Conservation (phyloP, 2,329 filamentous ascomycete species). For the Hypoxylon sp. region DNA sequence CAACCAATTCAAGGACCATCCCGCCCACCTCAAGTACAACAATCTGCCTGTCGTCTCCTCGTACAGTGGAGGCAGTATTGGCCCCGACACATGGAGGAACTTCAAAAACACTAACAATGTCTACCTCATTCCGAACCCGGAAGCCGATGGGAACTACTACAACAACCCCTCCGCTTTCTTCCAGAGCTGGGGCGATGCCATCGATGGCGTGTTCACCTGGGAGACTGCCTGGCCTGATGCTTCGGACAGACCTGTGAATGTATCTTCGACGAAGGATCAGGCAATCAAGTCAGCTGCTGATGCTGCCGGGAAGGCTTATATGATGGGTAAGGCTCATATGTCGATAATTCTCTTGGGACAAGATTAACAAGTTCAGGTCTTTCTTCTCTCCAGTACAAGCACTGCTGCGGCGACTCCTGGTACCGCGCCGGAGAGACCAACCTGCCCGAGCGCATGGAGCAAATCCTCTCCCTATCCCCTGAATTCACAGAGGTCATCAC, state of each 20-base stretch:
- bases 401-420: constrained; percentile 52
- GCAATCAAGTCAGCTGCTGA: constrained; percentile 46
- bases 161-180: constrained; percentile 49
- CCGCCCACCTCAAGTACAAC: constrained; percentile 53
- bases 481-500: constrained; percentile 56
- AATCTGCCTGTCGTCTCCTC: constrained; percentile 54
- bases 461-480: constrained; percentile 55
- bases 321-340: constrained; percentile 50
- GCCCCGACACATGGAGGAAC: constrained; percentile 48
- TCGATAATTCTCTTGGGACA: neutral
- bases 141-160: constrained; percentile 54
- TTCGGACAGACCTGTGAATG: constrained; percentile 48
- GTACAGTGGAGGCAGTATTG: constrained; percentile 49
- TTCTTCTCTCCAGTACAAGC: constrained; percentile 54
- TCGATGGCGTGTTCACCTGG: constrained; percentile 59
- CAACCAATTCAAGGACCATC: constrained; percentile 47
- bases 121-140: constrained; percentile 56
- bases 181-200: constrained; percentile 51
- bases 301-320: constrained; percentile 53
- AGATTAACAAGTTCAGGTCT: constrained; percentile 46
- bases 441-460: constrained; percentile 55
- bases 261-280: constrained; percentile 48
- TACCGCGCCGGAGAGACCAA: constrained; percentile 56
- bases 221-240: constrained; percentile 56
- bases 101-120: constrained; percentile 51